Conservation (phyloP, 768 basidiomycete genomes). For the Mycena vitilis region DNA sequence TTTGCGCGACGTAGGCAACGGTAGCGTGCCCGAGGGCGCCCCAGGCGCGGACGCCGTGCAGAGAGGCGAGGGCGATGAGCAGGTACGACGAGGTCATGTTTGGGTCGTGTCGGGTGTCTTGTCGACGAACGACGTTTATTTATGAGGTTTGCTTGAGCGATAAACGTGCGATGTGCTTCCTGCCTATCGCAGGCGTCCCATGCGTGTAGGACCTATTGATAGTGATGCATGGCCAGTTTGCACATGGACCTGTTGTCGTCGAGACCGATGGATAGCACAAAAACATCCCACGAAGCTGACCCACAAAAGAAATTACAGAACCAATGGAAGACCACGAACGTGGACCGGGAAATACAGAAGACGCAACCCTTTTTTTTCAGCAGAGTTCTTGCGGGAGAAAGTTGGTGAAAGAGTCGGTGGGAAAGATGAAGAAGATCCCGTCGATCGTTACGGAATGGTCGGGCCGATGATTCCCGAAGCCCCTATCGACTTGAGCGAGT, state of each 20-base stretch:
- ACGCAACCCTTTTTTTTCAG: no score
- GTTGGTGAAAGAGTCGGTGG: no score
- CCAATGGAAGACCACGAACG: no score
- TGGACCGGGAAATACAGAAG: no score
- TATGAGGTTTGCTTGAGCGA: neutral
- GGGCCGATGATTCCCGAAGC: no score
- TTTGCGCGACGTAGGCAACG: constrained; percentile 38
- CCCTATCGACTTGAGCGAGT: no score
- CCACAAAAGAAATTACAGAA: no score
- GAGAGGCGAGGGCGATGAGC: constrained; percentile 17
- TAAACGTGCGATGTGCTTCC: neutral
- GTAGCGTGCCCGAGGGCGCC: constrained; percentile 42
- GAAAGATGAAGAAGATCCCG: no score
- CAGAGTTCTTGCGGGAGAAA: no score
- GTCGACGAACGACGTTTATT: neutral
- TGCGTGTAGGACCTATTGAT: neutral
- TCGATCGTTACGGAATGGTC: no score
- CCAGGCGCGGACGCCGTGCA: constrained; percentile 37
- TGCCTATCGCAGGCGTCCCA: neutral
- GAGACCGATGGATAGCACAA: no score
- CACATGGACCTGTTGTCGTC: neutral
- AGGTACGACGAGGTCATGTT: constrained; percentile 4
- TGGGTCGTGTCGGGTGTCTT: neutral
- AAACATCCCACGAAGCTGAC: no score
- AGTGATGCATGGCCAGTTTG: neutral